phyloP scores from a whole-genome alignment of 2,329 filamentous ascomycete species.

The Ampelomyces quisqualis region DNA sequence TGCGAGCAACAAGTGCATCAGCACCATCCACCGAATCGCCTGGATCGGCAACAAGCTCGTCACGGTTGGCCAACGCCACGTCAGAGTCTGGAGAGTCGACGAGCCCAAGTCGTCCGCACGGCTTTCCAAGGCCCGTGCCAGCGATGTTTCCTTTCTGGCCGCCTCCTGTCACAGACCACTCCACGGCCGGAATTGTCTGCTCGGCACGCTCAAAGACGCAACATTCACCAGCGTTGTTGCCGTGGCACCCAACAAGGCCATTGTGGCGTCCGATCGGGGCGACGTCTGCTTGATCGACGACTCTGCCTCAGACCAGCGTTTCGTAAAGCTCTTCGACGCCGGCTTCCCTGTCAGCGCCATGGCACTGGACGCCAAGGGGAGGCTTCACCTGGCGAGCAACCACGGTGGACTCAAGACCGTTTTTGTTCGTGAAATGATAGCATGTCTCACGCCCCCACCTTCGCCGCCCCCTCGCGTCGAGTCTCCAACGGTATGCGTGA shows the following conservation, averaged over 20 bases:
- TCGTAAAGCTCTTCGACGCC: slow-evolving; percentile 65
- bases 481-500: slow-evolving; percentile 34
- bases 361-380: slow-evolving; percentile 57
- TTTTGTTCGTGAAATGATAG: slow-evolving; percentile 39
- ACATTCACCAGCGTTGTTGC: slow-evolving; percentile 78
- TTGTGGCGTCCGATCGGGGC: slow-evolving; percentile 84
- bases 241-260: slow-evolving; percentile 70
- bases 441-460: slow-evolving; percentile 34
- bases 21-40: slow-evolving; percentile 78
- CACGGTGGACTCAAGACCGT: slow-evolving; percentile 58
- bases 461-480: slow-evolving; percentile 39
- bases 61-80: slow-evolving; percentile 84
- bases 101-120: slow-evolving; percentile 59
- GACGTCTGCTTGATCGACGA: slow-evolving; percentile 89
- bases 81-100: slow-evolving; percentile 90
- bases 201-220: slow-evolving; percentile 77
- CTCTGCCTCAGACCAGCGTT: slow-evolving; percentile 67
- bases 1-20: slow-evolving; percentile 92
- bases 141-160: slow-evolving; percentile 48
- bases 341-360: slow-evolving; percentile 70
- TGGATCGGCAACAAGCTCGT: slow-evolving; percentile 86
- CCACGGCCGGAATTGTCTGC: slow-evolving; percentile 80
- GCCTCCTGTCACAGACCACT: slow-evolving; percentile 61
- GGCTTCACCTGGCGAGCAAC: slow-evolving; percentile 69
- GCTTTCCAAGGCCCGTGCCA: slow-evolving; percentile 34